Evolutionary conservation across 78 protist species (phyloP).

Genomic region (Ministeria vibrans): DNA sequence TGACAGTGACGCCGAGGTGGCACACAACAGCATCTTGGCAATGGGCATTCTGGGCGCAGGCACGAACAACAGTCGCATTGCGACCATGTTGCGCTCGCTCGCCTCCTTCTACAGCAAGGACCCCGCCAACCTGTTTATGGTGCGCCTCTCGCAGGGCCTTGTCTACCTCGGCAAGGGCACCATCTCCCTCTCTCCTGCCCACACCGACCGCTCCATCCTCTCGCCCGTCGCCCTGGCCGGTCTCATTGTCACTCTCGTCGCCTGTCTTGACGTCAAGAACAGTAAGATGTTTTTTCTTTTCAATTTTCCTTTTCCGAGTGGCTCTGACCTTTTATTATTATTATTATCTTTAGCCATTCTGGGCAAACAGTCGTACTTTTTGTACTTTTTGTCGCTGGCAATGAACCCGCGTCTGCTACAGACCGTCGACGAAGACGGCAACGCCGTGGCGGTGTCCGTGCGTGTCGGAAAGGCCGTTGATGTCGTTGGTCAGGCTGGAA

Average conservation of each 20-base stretch:
- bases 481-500: slow-evolving; percentile 75
- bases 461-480: slow-evolving; percentile 86
- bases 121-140: slow-evolving; percentile 51
- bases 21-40: slow-evolving; percentile 73
- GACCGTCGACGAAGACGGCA: slow-evolving; percentile 71
- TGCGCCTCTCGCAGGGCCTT: slow-evolving; percentile 88
- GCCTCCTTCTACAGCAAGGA: slow-evolving; percentile 74
- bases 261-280: slow-evolving; percentile 73
- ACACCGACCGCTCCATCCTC: slow-evolving; percentile 73
- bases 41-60: slow-evolving; percentile 79
- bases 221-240: slow-evolving; percentile 72
- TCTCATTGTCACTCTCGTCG: slow-evolving; percentile 41
- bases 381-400: slow-evolving; percentile 61
- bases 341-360: slow-evolving; percentile 39
- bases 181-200: slow-evolving; percentile 72
- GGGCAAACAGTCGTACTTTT: slow-evolving; percentile 78
- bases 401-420: slow-evolving; percentile 90
- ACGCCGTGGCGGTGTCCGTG: slow-evolving; percentile 58
- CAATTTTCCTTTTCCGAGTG: neutral
- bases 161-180: slow-evolving; percentile 95
- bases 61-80: slow-evolving; percentile 91
- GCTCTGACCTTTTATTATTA: neutral
- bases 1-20: slow-evolving; percentile 78
- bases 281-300: slow-evolving; percentile 13
- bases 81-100: slow-evolving; percentile 78